Percentiles rank a stretch among this genome's conserved stretches.
Conservation (phyloP, 2,329 filamentous ascomycete genomes). For the Colletotrichum ledebouriae region DNA sequence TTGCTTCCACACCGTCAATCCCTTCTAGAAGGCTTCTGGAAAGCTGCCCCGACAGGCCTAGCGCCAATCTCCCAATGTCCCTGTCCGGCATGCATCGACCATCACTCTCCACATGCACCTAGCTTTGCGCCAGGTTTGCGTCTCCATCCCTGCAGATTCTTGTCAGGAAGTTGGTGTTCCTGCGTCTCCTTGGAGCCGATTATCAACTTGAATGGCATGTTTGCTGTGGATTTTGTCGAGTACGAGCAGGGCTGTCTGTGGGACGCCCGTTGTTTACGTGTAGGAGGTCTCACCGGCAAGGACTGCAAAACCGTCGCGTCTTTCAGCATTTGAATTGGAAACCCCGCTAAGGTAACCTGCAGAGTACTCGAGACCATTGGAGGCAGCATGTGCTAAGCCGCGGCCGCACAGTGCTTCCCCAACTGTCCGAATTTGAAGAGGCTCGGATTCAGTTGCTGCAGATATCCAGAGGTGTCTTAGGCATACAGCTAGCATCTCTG, state of each 20-base stretch:
- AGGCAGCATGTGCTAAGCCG: neutral
- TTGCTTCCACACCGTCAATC: slow-evolving; percentile 32
- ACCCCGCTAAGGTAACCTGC: no score
- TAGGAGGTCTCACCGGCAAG: slow-evolving; percentile 5
- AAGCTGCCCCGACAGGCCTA: slow-evolving; percentile 51
- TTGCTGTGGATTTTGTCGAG: slow-evolving; percentile 11
- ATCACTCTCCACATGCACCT: slow-evolving; percentile 45
- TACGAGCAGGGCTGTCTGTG: slow-evolving; percentile 9
- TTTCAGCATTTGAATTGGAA: no score
- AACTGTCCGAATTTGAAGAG: slow-evolving; percentile 7
- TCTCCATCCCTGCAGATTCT: no score
- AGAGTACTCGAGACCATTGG: slow-evolving; percentile 15
- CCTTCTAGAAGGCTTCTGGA: slow-evolving; percentile 52
- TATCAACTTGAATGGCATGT: slow-evolving; percentile 18
- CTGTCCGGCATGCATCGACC: slow-evolving; percentile 45
- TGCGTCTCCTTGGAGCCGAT: slow-evolving; percentile 1
- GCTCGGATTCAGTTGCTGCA: neutral
- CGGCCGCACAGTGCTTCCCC: slow-evolving; percentile 24
- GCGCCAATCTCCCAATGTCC: slow-evolving; percentile 46
- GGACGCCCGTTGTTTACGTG: neutral
- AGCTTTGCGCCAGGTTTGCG: no score
- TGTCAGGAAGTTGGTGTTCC: no score
- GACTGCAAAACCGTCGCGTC: slow-evolving; percentile 16
- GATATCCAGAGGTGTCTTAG: slow-evolving; percentile 2
- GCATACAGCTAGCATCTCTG: neutral